Percentiles rank a stretch among this genome's conserved stretches.
phyloP scores from a whole-genome alignment of 129 eudicot species.

The Arctium minus region DNA sequence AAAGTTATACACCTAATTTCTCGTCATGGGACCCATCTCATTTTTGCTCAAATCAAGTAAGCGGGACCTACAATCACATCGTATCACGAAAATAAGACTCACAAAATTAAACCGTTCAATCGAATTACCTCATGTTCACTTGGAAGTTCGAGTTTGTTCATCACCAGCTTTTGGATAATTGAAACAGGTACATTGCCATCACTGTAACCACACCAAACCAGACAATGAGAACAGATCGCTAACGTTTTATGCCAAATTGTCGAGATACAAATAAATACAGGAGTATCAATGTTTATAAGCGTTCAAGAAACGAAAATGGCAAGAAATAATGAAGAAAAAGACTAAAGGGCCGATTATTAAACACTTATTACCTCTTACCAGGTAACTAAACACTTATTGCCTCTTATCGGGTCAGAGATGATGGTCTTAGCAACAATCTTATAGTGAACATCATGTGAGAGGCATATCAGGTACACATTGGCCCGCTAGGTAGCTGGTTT shows the following conservation, averaged over 20 bases:
- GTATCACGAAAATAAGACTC: not conserved
- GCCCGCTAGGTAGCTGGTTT: too few relatives aligned
- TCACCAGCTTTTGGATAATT: constrained; percentile 68
- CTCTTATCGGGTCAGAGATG: too few relatives aligned
- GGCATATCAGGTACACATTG: too few relatives aligned
- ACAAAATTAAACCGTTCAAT: not conserved
- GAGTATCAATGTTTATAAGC: not conserved
- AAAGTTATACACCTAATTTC: not conserved
- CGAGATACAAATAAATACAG: not conserved
- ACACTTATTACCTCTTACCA: too few relatives aligned
- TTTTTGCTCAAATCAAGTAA: not conserved
- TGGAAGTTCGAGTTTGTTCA: constrained; percentile 67
- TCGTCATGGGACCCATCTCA: not conserved
- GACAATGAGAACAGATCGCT: not conserved
- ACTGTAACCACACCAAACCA: constrained; percentile 40
- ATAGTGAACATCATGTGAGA: too few relatives aligned
- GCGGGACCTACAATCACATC: not conserved
- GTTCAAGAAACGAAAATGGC: not conserved
- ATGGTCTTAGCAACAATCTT: too few relatives aligned
- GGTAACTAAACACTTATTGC: too few relatives aligned
- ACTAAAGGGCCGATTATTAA: not conserved
- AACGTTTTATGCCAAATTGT: not conserved
- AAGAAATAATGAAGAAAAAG: not conserved
- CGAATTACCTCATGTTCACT: constrained; percentile 74
- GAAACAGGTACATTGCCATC: constrained; percentile 75